Evolutionary conservation across 192 early-diverging fungal genomes (phyloP).

Genomic region (Coemansia sp.): DNA sequence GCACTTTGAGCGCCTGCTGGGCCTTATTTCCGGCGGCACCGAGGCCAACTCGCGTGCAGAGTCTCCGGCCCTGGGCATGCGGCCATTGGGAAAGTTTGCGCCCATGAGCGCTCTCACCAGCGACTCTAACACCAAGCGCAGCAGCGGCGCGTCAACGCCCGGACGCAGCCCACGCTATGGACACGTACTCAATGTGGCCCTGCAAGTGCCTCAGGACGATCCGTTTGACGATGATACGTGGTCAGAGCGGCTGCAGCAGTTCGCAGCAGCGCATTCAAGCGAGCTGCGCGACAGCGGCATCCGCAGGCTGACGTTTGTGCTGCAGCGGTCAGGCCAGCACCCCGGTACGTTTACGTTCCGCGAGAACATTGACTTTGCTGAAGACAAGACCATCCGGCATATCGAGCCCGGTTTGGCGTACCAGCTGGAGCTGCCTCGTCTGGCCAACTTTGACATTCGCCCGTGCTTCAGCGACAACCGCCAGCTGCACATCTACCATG

Average conservation of each 20-base stretch:
- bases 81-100: slow-evolving; percentile 23
- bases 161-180: slow-evolving; percentile 50
- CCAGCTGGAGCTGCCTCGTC: slow-evolving; percentile 88
- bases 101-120: slow-evolving; percentile 49
- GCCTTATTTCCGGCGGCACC: slow-evolving; percentile 58
- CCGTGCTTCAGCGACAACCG: slow-evolving; percentile 93
- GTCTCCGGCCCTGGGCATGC: slow-evolving; percentile 46
- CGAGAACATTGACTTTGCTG: slow-evolving; percentile 75
- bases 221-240: slow-evolving; percentile 68
- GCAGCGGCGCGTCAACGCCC: slow-evolving; percentile 20
- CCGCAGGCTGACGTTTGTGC: slow-evolving; percentile 86
- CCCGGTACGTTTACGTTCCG: slow-evolving; percentile 97
- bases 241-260: slow-evolving; percentile 60
- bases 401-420: slow-evolving; percentile 98
- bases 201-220: slow-evolving; percentile 62
- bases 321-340: slow-evolving; percentile 78
- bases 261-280: slow-evolving; percentile 60
- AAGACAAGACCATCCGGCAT: slow-evolving; percentile 95
- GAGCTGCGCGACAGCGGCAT: slow-evolving; percentile 73
- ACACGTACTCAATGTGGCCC: slow-evolving; percentile 84
- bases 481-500: slow-evolving; percentile 95
- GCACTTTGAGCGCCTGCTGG: slow-evolving; percentile 59
- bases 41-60: slow-evolving; percentile 45
- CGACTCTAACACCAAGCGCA: slow-evolving; percentile 12
- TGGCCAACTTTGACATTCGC: slow-evolving; percentile 95